Conservation (phyloP, 139 green algal species). For the Astrephomene gubernaculifera region DNA sequence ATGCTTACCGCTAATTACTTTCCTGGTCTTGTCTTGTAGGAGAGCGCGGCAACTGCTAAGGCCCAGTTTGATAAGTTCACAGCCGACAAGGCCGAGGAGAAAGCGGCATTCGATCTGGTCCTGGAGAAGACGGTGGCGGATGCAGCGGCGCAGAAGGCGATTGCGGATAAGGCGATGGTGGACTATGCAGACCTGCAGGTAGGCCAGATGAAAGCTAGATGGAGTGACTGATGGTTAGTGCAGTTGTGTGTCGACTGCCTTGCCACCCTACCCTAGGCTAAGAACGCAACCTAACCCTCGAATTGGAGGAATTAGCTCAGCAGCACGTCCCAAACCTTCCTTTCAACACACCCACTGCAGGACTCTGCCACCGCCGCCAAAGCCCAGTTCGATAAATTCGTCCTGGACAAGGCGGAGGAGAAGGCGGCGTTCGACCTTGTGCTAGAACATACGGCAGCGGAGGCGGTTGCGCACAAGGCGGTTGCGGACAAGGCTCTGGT, state of each 20-base stretch:
- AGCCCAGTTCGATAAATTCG: constrained; percentile 26
- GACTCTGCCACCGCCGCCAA: neutral
- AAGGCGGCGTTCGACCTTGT: constrained; percentile 17
- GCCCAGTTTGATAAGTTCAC: constrained; percentile 21
- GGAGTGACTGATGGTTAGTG: too few relatives aligned
- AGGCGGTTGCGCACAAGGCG: constrained; percentile 5
- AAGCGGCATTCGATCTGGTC: constrained; percentile 8
- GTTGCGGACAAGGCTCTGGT: constrained; percentile 14
- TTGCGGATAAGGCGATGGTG: neutral
- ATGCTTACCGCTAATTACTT: too few relatives aligned
- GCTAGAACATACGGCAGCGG: neutral
- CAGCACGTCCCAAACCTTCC: too few relatives aligned
- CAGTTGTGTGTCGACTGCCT: too few relatives aligned
- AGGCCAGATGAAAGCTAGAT: neutral
- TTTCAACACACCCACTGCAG: too few relatives aligned
- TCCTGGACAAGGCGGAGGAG: constrained; percentile 24
- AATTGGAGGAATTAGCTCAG: too few relatives aligned
- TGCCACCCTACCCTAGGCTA: too few relatives aligned
- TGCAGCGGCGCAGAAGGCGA: neutral
- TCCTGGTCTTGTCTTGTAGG: neutral
- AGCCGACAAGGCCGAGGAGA: constrained; percentile 13
- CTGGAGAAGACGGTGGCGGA: constrained; percentile 6
- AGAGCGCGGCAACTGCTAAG: neutral
- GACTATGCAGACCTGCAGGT: constrained; percentile 19
- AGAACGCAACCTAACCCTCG: too few relatives aligned